phyloP scores from a whole-genome alignment of 805 yeast species.

The Wickerhamomyces ciferrii region DNA sequence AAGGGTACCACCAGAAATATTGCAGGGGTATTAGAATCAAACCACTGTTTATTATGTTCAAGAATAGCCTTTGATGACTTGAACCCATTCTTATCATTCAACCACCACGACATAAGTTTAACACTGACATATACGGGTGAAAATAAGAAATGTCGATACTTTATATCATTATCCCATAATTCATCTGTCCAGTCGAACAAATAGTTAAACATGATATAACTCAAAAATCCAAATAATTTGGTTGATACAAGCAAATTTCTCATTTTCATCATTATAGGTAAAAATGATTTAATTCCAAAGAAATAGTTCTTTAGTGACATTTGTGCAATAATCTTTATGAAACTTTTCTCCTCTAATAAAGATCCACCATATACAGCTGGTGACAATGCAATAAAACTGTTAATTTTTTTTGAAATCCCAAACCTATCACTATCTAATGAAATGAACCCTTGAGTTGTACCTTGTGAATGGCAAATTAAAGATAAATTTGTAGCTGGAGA shows the following conservation, averaged over 20 bases:
- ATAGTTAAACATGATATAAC: slow-evolving; percentile 82
- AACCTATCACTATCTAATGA: slow-evolving; percentile 50
- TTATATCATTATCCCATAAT: slow-evolving; percentile 64
- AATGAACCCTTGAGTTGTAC: slow-evolving; percentile 80
- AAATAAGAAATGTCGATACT: slow-evolving; percentile 75
- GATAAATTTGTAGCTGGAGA: slow-evolving; percentile 40
- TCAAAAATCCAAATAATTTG: slow-evolving; percentile 53
- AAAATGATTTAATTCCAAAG: slow-evolving; percentile 75
- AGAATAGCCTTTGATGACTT: slow-evolving; percentile 36
- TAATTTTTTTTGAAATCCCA: slow-evolving; percentile 47
- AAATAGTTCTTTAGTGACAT: slow-evolving; percentile 42
- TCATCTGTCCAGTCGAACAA: slow-evolving; percentile 83
- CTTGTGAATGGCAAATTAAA: slow-evolving; percentile 86
- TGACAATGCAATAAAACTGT: slow-evolving; percentile 70
- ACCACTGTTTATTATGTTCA: slow-evolving; percentile 53
- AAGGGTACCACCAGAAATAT: slow-evolving; percentile 68
- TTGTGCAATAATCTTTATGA: slow-evolving; percentile 57
- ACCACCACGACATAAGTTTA: slow-evolving; percentile 91
- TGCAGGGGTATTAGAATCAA: slow-evolving; percentile 43
- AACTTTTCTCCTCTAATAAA: slow-evolving; percentile 54
- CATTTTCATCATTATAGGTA: slow-evolving; percentile 66
- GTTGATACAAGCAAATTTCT: slow-evolving; percentile 44
- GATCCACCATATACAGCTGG: slow-evolving; percentile 92
- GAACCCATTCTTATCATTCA: slow-evolving; percentile 44
- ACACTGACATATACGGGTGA: slow-evolving; percentile 82